Evolutionary conservation across 2,329 filamentous ascomycete genomes (phyloP), one percentile per base, ranked within the genome.

Genomic region (Diplodia corticola): DNA sequence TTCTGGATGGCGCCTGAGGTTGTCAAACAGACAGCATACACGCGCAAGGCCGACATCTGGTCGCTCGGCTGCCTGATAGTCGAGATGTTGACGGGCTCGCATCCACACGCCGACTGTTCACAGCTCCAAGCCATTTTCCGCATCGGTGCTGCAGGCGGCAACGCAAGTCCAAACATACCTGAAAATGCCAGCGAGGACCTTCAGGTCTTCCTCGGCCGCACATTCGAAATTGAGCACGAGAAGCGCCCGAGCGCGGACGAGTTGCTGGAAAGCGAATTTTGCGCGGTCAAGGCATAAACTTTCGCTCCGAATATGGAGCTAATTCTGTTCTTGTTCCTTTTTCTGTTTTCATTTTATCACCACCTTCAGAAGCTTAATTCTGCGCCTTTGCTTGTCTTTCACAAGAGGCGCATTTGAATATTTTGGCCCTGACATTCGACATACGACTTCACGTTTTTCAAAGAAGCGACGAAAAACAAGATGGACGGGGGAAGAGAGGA

Each of bases 1-100:
- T 99, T 97, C 81, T 99, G 95, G 95, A 99, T 99, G 95, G 95
- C 95, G 0, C 95, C 95, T 9, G 95, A 99, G 81, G 95, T 99
- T 22, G 95, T 99, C 69, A 95, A 95, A 74, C 95, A 98, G 80
- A 98, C 94, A 3, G 93, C 93, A 5, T 97, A 99, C 80, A 98
- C 94, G 5, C 92, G 94, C 80, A 98, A 98, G 81, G 95, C 95
- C 15, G 95, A 99, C 74, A 99, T 99, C 72, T 99, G 95, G 95
- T 97, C 92, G 53, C 86, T 99, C 26, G 95, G 95, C 37, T 99
- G 95, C 77, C 83, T 99, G 61, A 92, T 99, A 15, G 94, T 99
- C 26, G 95, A 99, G 82, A 99, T 99, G 95, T 97, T 98, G 85
- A 98, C 95, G 13, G 95, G 95, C 65, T 91, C 88, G 51, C 95